Conservation (phyloP, 495 filamentous ascomycete genomes). For the Tuber brumale region DNA sequence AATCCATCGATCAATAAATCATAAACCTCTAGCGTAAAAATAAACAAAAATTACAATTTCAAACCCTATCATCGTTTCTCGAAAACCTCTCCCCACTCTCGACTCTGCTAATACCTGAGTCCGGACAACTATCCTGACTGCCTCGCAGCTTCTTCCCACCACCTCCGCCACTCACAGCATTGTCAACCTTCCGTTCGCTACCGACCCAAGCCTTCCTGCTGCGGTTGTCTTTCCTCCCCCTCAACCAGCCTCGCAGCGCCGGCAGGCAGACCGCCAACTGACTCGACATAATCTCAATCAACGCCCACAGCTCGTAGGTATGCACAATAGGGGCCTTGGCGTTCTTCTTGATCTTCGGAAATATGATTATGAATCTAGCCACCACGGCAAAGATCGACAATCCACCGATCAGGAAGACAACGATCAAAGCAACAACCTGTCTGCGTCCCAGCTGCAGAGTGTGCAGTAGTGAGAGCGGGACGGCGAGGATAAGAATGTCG, state of each 20-base stretch:
- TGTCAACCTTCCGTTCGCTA: neutral
- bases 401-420: conserved; percentile 15
- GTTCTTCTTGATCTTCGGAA: conserved; percentile 14
- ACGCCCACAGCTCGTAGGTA: conserved; percentile 23
- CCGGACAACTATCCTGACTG: neutral
- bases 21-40: neutral
- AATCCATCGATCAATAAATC: neutral
- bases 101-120: neutral
- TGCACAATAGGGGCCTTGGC: conserved; percentile 13
- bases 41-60: neutral
- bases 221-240: neutral
- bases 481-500: conserved; percentile 20
- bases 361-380: conserved; percentile 19
- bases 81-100: neutral
- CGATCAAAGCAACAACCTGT: conserved; percentile 7
- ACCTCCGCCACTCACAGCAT: neutral
- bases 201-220: conserved; percentile 1
- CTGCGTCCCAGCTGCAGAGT: conserved; percentile 13
- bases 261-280: conserved; percentile 20
- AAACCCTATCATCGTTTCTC: neutral
- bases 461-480: conserved; percentile 14
- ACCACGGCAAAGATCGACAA: conserved; percentile 22
- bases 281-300: conserved; percentile 18
- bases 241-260: conserved; percentile 16
- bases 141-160: neutral